Evolutionary conservation across 176 grass and related monocot genomes (phyloP).

Genomic region (Paspalum vaginatum): DNA sequence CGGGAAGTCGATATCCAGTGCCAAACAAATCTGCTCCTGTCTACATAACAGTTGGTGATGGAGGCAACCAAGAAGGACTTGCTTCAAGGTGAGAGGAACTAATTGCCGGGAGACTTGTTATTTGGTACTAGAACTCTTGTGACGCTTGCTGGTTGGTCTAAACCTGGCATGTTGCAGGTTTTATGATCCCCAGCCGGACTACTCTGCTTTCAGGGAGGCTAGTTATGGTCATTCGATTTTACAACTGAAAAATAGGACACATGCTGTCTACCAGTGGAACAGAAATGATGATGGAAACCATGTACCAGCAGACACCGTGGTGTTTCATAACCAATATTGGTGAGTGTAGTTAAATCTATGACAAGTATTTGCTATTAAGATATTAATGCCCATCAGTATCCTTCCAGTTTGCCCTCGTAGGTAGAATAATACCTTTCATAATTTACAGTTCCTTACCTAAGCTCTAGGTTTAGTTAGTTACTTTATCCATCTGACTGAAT

Average conservation of each 20-base stretch:
- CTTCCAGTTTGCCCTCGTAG: neutral
- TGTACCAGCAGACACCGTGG: conserved; percentile 64
- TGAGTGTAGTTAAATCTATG: conserved; percentile 26
- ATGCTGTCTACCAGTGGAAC: conserved; percentile 87
- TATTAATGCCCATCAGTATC: neutral
- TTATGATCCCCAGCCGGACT: conserved; percentile 79
- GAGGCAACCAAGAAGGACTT: conserved; percentile 97
- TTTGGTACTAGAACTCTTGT: neutral
- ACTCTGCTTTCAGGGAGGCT: conserved; percentile 94
- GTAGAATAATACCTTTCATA: neutral
- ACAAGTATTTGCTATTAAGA: neutral
- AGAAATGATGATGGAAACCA: conserved; percentile 93
- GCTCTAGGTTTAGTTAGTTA: neutral
- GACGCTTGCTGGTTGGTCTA: neutral
- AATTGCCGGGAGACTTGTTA: neutral
- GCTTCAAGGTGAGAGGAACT: conserved; percentile 57
- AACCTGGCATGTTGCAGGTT: conserved; percentile 53
- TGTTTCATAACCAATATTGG: conserved; percentile 92
- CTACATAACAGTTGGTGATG: conserved; percentile 89
- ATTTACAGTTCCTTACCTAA: neutral
- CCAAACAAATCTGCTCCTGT: conserved; percentile 90
- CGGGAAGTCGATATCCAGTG: conserved; percentile 69
- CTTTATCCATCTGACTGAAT: neutral
- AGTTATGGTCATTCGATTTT: conserved; percentile 90
- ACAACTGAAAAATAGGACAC: conserved; percentile 86